phyloP scores from a whole-genome alignment of 805 yeast genomes.

The Candida loeiensis region DNA sequence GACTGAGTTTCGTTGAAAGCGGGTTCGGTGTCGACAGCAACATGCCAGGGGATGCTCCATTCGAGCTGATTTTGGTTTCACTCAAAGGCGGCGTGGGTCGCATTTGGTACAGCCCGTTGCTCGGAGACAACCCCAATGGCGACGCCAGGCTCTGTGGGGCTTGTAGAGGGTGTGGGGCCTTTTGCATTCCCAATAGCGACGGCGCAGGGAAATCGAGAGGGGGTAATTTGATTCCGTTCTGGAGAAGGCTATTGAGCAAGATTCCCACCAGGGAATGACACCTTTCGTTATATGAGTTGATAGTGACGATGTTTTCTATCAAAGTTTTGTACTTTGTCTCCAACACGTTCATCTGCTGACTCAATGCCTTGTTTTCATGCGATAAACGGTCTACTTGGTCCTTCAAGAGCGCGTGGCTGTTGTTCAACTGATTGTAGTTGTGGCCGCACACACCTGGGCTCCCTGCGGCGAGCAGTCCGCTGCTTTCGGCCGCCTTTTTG shows the following conservation, averaged over 20 bases:
- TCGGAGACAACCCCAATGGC: not conserved
- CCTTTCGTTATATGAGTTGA: conserved; percentile 56
- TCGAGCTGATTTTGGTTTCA: conserved; percentile 13
- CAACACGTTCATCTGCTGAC: conserved; percentile 37
- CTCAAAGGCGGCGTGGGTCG: conserved; percentile 11
- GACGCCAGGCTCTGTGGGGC: not conserved
- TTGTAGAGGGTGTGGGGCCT: conserved; percentile 3
- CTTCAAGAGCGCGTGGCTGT: conserved; percentile 17
- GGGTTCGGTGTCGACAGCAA: conserved; percentile 3
- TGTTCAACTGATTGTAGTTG: conserved; percentile 8
- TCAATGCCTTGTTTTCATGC: conserved; percentile 29
- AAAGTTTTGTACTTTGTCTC: conserved; percentile 61
- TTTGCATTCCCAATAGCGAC: conserved; percentile 18
- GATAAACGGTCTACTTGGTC: conserved; percentile 32
- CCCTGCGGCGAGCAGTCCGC: not conserved
- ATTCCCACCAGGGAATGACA: conserved; percentile 49
- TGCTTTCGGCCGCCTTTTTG: conserved; percentile 30
- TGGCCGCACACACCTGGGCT: conserved; percentile 9
- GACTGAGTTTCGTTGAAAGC: not conserved
- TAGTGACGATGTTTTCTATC: conserved; percentile 55
- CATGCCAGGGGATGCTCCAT: conserved; percentile 13
- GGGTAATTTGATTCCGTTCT: conserved; percentile 67
- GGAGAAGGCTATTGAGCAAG: conserved; percentile 47
- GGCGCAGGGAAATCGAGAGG: conserved; percentile 54
- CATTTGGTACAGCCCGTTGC: conserved; percentile 5